Base-by-base conservation (phyloP, 345 rosid genomes). In the Euphorbia pulcherrima region DNA sequence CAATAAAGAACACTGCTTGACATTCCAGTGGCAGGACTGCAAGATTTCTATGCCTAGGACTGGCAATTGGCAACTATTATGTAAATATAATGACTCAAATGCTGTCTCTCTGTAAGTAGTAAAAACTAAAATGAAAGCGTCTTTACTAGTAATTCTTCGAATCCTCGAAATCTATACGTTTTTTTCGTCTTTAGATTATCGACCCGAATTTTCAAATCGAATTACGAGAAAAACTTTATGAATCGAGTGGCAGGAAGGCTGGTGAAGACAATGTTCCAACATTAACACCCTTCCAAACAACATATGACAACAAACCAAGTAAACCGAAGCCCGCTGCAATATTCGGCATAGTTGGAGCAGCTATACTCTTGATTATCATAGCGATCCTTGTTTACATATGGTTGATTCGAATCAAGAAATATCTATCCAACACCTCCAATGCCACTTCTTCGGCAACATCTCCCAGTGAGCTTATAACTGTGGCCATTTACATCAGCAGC, bases 221-320 rank as follows among this genome's bases (percentile, higher is more conserved):
- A 44, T 75, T 68, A 41, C 77, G 70, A 65, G 71, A 59, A 65
- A 63, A 68, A 60, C 30, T 65, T 56, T 68, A 35, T 57, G 62
- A 21, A 71, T 64, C 73, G 64, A 60, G 76, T 44, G 67, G 52
- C 62, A 69, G 75, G 65, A 83, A 74, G 69, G 65, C 58, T 26
- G 74, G 56, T 53, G 73, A 68, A 47, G 68, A 63, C 33, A 74
- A 56, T 73, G 78, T 77, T 71, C 84, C 86, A 65, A 83, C 82
- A 61, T 46, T 83, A 23, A 80, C 86, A 16, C 79, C 86, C 12
- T 30, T 68, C 54, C 72, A 58, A 60, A 28, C 54, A 61, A 41
- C 67, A 26, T 67, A 80, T 59, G 44, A 57, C 48, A 72, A 74
- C 29, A 80, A 76, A 63, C 70, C 79, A 10, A 68, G 72, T 29